Percentiles rank a stretch among this genome's conserved stretches.
Evolutionary conservation across 1,139 yeast species (phyloP).

Genomic region (Yueomyces sp.): DNA sequence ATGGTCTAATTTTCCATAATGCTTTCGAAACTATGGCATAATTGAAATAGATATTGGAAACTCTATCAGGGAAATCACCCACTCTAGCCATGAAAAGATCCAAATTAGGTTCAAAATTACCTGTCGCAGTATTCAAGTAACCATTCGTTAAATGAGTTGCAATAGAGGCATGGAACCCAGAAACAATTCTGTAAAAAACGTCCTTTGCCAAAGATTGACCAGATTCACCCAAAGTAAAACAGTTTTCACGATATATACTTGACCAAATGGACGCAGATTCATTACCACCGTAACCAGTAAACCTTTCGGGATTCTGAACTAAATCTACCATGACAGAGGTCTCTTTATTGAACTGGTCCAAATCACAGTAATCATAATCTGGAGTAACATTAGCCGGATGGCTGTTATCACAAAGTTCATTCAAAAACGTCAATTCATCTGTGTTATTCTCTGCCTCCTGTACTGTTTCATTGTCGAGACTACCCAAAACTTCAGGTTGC

Average conservation of each 20-base stretch:
- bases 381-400: conserved; percentile 7
- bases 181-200: conserved; percentile 70
- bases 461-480: conserved; percentile 34
- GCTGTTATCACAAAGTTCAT: conserved; percentile 14
- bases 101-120: conserved; percentile 74
- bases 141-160: conserved; percentile 89
- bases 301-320: conserved; percentile 84
- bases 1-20: conserved; percentile 47
- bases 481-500: conserved; percentile 65
- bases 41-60: conserved; percentile 82
- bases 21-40: conserved; percentile 82
- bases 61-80: conserved; percentile 78
- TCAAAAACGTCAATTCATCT: conserved; percentile 25
- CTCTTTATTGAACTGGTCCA: conserved; percentile 26
- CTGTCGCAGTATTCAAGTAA: conserved; percentile 58
- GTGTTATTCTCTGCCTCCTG: conserved; percentile 22
- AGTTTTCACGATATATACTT: conserved; percentile 83
- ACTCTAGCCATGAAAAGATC: conserved; percentile 80
- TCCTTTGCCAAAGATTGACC: conserved; percentile 72
- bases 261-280: conserved; percentile 91
- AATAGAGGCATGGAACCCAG: conserved; percentile 94
- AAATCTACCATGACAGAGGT: conserved; percentile 75
- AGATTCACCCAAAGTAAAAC: conserved; percentile 44
- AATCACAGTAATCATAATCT: conserved; percentile 36
- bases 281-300: conserved; percentile 90